Evolutionary conservation across 2,329 filamentous ascomycete species (phyloP), one percentile per base, ranked within the genome.

Genomic region (Colletotrichum spaethianum): DNA sequence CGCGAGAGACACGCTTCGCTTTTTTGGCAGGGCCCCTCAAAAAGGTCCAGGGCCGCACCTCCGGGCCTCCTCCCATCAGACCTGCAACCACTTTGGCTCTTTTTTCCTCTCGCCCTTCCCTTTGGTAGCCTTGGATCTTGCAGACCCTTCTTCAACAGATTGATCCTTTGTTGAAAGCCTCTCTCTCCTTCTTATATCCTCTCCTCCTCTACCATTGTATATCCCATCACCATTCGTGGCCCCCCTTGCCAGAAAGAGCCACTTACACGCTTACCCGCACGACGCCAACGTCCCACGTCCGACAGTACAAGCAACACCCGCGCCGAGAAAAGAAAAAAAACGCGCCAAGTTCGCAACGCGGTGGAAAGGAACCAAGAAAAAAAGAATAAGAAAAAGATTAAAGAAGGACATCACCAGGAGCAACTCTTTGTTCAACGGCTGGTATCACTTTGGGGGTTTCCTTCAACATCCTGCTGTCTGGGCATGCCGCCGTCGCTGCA

Each of bases 21-120:
- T 63, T 63, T 63, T 50, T 42, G 67, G 63, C 59, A 67, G 68
- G 63, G 40, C 56, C 64, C 72, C 75, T 77, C 75, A 78, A 77
- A 79, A 79, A 79, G 76, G 76, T 62, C 70, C 77, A 72, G 73
- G 75, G 74, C 74, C 77, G 74, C 61, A 74, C 75, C 71, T 72
- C 72, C 52, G 73, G 78, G 73, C 74, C 75, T 75, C 75, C 69
- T 74, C 72, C 68, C 66, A 75, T 70, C 74, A 72, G 78, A 75
- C 78, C 77, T 77, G 62, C 72, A 71, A 68, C 71, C 63, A 70
- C 31, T 69, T 70, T 66, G 61, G 48, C 40, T 50, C 40, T 69
- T 46, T 70, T 71, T 72, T 63, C 56, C 71, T 63, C 40, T 50
- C 28, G 28, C 14, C n/a, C 7, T 44, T 23, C 26, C 57, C 26